A percentile compares a stretch with the other conserved stretches of the same genome.
Conservation (phyloP, 768 basidiomycete genomes). For the Cyclocybe aegerita region DNA sequence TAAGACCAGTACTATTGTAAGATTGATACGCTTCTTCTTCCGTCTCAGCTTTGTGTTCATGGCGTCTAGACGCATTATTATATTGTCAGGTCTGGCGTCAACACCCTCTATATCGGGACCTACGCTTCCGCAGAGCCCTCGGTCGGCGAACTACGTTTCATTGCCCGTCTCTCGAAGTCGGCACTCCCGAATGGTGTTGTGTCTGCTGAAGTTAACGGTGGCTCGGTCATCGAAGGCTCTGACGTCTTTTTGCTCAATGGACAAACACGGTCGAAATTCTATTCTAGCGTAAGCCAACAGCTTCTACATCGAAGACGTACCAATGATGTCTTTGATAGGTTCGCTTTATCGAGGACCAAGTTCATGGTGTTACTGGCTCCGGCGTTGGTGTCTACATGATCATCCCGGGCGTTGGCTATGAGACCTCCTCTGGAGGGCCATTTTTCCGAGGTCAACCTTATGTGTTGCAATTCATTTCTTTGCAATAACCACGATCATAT, state of each 20-base stretch:
- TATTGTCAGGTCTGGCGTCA: constrained; percentile 40
- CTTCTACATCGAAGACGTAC: background rate
- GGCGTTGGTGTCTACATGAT: constrained; percentile 46
- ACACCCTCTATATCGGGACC: constrained; percentile 47
- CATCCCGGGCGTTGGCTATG: constrained; percentile 43
- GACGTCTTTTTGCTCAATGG: constrained; percentile 45
- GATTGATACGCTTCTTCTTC: constrained; percentile 1
- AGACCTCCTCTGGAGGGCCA: constrained; percentile 47
- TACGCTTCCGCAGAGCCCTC: constrained; percentile 44
- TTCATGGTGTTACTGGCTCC: constrained; percentile 47
- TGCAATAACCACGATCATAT: background rate
- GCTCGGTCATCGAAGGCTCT: constrained; percentile 44
- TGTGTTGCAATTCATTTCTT: background rate
- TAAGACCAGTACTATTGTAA: constrained; percentile 42
- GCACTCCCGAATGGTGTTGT: constrained; percentile 37
- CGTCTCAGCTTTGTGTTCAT: background rate
- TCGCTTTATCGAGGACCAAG: constrained; percentile 50
- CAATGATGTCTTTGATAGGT: constrained; percentile 22
- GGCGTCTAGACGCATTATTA: constrained; percentile 42
- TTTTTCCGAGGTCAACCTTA: constrained; percentile 41
- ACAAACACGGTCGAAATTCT: constrained; percentile 50
- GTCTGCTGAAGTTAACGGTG: constrained; percentile 38
- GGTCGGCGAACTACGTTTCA: constrained; percentile 48
- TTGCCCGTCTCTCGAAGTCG: constrained; percentile 43
- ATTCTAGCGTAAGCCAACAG: constrained; percentile 35